These are phyloP conservation scores for Prunus mira DNA, from an alignment of 306 rosid species.

Conservation along the genomic window DNA sequence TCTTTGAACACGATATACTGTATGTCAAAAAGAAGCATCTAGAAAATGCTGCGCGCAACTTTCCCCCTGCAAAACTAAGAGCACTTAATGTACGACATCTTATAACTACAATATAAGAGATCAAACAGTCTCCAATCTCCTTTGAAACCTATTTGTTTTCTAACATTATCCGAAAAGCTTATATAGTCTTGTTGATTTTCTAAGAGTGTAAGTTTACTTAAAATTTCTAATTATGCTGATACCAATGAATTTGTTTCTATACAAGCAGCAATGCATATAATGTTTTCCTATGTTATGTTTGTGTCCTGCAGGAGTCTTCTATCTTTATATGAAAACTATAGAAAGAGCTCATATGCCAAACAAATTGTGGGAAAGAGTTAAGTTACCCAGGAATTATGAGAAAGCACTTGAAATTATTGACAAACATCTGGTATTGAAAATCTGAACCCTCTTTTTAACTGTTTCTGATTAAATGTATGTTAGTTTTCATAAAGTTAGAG, in stretches of 20 bases:
- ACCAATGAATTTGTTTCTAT: background rate
- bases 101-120: too few relatives aligned
- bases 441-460: background rate
- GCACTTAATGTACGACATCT: too few relatives aligned
- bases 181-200: too few relatives aligned
- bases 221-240: background rate
- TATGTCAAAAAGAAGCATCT: too few relatives aligned
- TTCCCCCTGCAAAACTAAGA: too few relatives aligned
- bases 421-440: conserved; percentile 68
- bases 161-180: too few relatives aligned
- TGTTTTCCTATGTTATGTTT: background rate
- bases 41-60: too few relatives aligned
- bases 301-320: conserved; percentile 72
- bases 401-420: conserved; percentile 83
- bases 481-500: background rate
- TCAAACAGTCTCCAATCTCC: too few relatives aligned
- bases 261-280: background rate
- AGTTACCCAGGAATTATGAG: conserved; percentile 85
- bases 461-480: background rate
- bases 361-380: conserved; percentile 89
- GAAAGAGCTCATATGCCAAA: conserved; percentile 96
- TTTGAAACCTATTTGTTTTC: background rate
- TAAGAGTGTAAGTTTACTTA: background rate
- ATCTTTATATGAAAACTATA: conserved; percentile 90
- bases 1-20: too few relatives aligned